Percentiles rank a stretch among this genome's conserved stretches.
These are phyloP conservation scores for Trichoderma atrobrunneum DNA, from an alignment of 2,329 filamentous ascomycete species.

Conservation along the genomic window DNA sequence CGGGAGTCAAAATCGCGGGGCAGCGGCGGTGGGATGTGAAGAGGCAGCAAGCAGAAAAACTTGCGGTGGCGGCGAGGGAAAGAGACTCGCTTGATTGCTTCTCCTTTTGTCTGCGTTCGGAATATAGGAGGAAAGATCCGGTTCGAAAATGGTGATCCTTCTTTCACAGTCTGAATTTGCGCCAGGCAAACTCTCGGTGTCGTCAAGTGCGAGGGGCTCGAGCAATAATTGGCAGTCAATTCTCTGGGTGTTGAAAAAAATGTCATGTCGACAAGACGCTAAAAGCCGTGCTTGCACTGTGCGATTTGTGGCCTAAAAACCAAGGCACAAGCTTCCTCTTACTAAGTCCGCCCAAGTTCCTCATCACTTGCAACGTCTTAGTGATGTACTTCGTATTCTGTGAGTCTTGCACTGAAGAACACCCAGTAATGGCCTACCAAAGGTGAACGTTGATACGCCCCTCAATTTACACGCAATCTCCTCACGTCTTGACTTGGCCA, in stretches of 20 bases:
- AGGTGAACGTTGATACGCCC: no score
- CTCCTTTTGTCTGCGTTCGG: conserved; percentile 23
- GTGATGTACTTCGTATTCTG: neutral
- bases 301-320: neutral
- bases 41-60: conserved; percentile 19
- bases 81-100: conserved; percentile 30
- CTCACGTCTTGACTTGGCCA: neutral
- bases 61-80: conserved; percentile 25
- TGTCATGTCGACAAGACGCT: neutral
- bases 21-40: conserved; percentile 24
- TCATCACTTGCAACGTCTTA: neutral
- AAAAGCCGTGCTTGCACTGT: neutral
- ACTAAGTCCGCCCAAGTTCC: neutral
- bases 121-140: neutral
- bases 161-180: conserved; percentile 33
- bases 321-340: neutral
- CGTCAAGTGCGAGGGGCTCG: conserved; percentile 4
- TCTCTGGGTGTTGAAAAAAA: neutral
- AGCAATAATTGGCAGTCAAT: neutral
- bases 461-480: neutral
- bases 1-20: conserved; percentile 29
- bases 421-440: no score
- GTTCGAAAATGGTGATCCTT: neutral
- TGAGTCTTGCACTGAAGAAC: no score
- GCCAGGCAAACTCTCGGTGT: conserved; percentile 37